These are phyloP conservation scores for Fragilariopsis cylindrus DNA, from an alignment of 108 stramenopile species.

Conservation along the genomic window DNA sequence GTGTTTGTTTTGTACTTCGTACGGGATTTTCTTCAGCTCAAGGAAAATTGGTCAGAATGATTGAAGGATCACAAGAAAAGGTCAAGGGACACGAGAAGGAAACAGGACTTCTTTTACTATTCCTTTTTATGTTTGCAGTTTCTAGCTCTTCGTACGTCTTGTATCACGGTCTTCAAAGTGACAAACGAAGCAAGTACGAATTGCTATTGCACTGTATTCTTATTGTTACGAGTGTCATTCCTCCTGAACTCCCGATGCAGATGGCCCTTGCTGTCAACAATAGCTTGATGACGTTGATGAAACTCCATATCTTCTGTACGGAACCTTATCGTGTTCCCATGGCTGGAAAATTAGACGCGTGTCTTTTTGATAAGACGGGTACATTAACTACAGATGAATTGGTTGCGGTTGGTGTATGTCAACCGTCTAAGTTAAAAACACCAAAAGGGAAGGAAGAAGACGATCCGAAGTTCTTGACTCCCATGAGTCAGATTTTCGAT, in stretches of 20 bases:
- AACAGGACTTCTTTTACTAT: slow-evolving; percentile 86
- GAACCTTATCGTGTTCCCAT: slow-evolving; percentile 95
- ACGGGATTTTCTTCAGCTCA: slow-evolving; percentile 97
- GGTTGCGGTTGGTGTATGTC: slow-evolving; percentile 91
- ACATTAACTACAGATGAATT: slow-evolving; percentile 97
- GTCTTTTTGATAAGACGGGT: slow-evolving; percentile 98
- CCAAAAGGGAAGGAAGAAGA: slow-evolving; percentile 41
- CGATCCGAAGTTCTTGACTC: slow-evolving; percentile 52
- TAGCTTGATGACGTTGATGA: slow-evolving; percentile 96
- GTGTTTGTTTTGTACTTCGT: slow-evolving; percentile 90
- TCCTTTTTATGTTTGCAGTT: slow-evolving; percentile 94
- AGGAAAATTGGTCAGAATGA: slow-evolving; percentile 98
- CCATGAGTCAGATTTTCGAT: slow-evolving; percentile 70
- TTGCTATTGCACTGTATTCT: slow-evolving; percentile 93
- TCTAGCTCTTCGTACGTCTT: slow-evolving; percentile 92
- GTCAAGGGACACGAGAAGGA: slow-evolving; percentile 94
- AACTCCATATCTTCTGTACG: slow-evolving; percentile 95
- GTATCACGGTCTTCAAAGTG: slow-evolving; percentile 86
- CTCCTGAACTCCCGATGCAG: slow-evolving; percentile 97
- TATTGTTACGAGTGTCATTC: slow-evolving; percentile 95
- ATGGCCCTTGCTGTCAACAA: slow-evolving; percentile 98
- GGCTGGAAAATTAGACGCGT: slow-evolving; percentile 94
- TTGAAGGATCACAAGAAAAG: slow-evolving; percentile 96
- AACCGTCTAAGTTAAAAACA: slow-evolving; percentile 36
- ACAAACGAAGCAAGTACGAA: slow-evolving; percentile 90